These are phyloP conservation scores for Musa schizocarpa DNA, from an alignment of 176 grass and related monocot genomes.

Conservation along the genomic window DNA sequence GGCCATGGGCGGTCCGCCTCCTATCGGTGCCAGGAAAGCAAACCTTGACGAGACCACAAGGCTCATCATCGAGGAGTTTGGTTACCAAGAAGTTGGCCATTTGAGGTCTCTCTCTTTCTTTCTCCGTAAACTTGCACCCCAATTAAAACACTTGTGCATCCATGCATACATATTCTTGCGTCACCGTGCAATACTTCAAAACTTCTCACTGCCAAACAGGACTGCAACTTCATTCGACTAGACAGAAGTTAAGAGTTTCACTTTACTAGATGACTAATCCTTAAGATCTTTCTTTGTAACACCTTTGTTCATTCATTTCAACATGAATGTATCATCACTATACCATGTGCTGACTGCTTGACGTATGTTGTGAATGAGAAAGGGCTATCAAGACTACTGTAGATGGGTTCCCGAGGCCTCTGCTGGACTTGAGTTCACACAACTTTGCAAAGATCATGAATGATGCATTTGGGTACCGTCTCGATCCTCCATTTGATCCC, in stretches of 20 bases:
- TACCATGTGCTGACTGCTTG: not conserved
- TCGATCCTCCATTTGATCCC: slow-evolving; percentile 79
- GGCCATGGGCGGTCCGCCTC: slow-evolving; percentile 45
- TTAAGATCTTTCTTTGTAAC: not conserved
- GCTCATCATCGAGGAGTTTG: slow-evolving; percentile 61
- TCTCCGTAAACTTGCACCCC: not conserved
- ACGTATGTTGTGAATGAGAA: not conserved
- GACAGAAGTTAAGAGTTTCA: not conserved
- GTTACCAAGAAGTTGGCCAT: slow-evolving; percentile 93
- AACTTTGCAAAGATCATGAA: slow-evolving; percentile 74
- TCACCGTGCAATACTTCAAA: not conserved
- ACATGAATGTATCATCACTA: not conserved
- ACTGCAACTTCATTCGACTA: not conserved
- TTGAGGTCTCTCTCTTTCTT: slow-evolving; percentile 29
- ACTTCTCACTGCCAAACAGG: not conserved
- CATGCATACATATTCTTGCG: not conserved
- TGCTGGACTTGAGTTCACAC: slow-evolving; percentile 51
- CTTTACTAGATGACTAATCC: not conserved
- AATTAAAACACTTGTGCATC: not conserved
- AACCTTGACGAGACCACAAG: slow-evolving; percentile 38
- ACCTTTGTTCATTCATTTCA: not conserved
- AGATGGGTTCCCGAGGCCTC: slow-evolving; percentile 62
- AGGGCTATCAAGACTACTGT: slow-evolving; percentile 75
- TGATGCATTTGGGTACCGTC: slow-evolving; percentile 38
- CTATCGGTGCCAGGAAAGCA: slow-evolving; percentile 48